A percentile compares a stretch with the other conserved stretches of the same genome.
phyloP scores from a whole-genome alignment of 108 stramenopile species.

The Pelagomonas calceolata region DNA sequence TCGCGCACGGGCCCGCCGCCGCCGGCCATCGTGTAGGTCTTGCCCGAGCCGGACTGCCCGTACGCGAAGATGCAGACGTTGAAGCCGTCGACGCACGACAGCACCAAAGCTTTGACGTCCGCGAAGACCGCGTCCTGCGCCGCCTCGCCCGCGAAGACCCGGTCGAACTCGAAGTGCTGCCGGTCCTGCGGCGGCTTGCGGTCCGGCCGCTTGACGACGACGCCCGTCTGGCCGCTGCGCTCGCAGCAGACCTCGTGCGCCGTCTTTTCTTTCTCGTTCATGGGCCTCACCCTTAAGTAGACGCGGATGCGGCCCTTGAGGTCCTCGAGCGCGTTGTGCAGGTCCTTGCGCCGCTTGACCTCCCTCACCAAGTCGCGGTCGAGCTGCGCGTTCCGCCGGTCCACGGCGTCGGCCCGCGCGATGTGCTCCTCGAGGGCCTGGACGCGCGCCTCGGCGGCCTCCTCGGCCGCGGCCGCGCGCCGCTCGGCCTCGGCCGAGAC shows the following conservation, averaged over 20 bases:
- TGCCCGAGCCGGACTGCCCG: conserved; percentile 47
- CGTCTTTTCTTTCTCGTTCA: conserved; percentile 29
- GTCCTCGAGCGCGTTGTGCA: conserved; percentile 58
- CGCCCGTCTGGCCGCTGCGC: conserved; percentile 17
- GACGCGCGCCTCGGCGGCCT: neutral
- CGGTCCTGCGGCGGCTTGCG: conserved; percentile 3
- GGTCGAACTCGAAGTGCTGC: conserved; percentile 49
- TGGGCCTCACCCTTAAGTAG: conserved; percentile 51
- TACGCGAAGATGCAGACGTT: conserved; percentile 54
- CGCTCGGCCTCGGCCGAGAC: neutral
- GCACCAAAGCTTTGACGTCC: conserved; percentile 44
- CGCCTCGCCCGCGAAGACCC: conserved; percentile 41
- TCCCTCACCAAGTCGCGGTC: conserved; percentile 37
- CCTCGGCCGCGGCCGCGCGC: neutral
- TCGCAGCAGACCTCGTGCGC: conserved; percentile 19
- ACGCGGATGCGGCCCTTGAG: conserved; percentile 57
- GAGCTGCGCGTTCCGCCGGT: conserved; percentile 34
- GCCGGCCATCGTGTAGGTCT: conserved; percentile 73
- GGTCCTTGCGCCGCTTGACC: conserved; percentile 42
- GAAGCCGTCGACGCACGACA: conserved; percentile 61
- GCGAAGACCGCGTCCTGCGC: conserved; percentile 51
- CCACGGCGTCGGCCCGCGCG: conserved; percentile 24
- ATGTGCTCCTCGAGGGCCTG: conserved; percentile 27
- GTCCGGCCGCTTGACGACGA: neutral
- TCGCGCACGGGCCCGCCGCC: conserved; percentile 19